Evolutionary conservation across 345 rosid species (phyloP), one percentile per base, ranked within the genome.

Genomic region (Limnanthes douglasii): DNA sequence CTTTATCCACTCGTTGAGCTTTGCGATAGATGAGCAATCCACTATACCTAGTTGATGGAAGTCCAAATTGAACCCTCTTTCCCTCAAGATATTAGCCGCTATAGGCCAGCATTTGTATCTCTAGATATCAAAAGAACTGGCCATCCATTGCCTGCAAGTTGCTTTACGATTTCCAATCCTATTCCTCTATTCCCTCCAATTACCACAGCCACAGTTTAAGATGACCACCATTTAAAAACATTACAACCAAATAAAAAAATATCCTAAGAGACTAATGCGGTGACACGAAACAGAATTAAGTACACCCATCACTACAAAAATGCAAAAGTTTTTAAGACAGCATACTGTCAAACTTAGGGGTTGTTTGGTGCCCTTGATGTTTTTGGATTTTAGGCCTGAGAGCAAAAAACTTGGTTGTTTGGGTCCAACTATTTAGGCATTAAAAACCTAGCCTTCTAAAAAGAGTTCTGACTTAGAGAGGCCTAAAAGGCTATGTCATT

Each of bases 121-220:
- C 98, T 63, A 1, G 98, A 68, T 33, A 95, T 90, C 41, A 77
- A 34, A 2, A 90, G 37, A 18, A 80, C 92, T 0, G 88, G 70
- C 46, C 83, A 29, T 15, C 98, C 94, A 42, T 82, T 94, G 3
- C 50, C 78, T 0, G 85, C 94, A 6, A 86, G 82, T 51, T 86
- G 97, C 33, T 79, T 73, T n/a, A 56, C 88, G 45, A 73, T 75
- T 65, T 86, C 97, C 50, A 82, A 86, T 4, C 97, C 97, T 20
- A 86, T 86, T 11, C 97, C 97, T 64, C 97, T 69, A 25, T 82
- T 86, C 1, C 82, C 77, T 16, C 97, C 97, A 1, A 93, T 86
- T 39, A 86, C 93, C 34, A 86, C 88, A 4, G 93, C 93, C 45
- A 88, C 55, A 5, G 95, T 88, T 42, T 78, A 78, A 21, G 54